Conservation (phyloP, 257 asterid species). For the Nyctanthes arbortristis region DNA sequence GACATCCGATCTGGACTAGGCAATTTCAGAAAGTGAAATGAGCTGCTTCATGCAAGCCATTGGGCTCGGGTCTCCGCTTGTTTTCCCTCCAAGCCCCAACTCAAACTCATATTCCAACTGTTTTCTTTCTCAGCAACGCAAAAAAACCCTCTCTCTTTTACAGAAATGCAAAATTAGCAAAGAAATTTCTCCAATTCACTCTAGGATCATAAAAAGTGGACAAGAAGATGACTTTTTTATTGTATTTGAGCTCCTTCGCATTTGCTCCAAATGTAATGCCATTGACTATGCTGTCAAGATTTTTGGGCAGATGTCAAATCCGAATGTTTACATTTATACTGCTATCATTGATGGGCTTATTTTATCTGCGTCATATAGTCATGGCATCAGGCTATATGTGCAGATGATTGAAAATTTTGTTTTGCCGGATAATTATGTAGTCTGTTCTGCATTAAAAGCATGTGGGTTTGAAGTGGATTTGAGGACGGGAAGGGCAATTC, state of each 20-base stretch:
- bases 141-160: conserved; percentile 27
- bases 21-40: too few species aligned
- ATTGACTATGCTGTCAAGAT: conserved; percentile 45
- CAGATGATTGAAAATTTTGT: conserved; percentile 38
- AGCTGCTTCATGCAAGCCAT: conserved; percentile 26
- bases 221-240: conserved; percentile 39
- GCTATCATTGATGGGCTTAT: conserved; percentile 52
- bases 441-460: conserved; percentile 50
- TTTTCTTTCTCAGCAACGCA: conserved; percentile 26
- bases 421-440: conserved; percentile 45
- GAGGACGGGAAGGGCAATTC: conserved; percentile 37
- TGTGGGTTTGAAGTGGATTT: conserved; percentile 42
- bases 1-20: too few species aligned
- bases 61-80: conserved; percentile 4
- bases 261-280: conserved; percentile 42
- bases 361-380: conserved; percentile 16
- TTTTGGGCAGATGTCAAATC: conserved; percentile 32
- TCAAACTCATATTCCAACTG: conserved; percentile 18
- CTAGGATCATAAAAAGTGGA: conserved; percentile 38
- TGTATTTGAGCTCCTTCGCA: conserved; percentile 51
- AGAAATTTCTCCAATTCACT: conserved; percentile 41
- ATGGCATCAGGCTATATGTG: conserved; percentile 29
- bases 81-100: conserved; percentile 20
- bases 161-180: conserved; percentile 35
- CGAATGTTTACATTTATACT: conserved; percentile 49